Evolutionary conservation across 2,329 filamentous ascomycete species (phyloP).

Genomic region (Colletotrichum phormii): DNA sequence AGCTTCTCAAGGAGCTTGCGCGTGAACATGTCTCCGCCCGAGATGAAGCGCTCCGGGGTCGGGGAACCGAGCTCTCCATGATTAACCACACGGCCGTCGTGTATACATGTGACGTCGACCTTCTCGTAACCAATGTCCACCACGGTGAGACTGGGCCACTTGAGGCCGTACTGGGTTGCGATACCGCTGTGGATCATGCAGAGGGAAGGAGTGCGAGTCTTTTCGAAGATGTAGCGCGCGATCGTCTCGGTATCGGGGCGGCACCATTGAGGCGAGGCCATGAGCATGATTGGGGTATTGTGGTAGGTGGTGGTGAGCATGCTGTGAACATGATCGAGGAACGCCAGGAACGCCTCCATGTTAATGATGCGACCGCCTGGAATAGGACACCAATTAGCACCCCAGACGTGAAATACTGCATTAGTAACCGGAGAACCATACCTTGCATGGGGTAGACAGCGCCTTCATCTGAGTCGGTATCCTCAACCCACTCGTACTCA

Average conservation of each 20-base stretch:
- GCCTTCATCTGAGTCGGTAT: constrained; percentile 86
- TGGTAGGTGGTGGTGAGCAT: constrained; percentile 92
- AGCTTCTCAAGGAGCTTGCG: constrained; percentile 77
- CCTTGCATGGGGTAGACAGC: constrained; percentile 87
- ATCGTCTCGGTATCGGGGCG: constrained; percentile 87
- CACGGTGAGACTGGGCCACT: constrained; percentile 81
- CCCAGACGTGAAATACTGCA: not conserved
- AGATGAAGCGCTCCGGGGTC: constrained; percentile 63
- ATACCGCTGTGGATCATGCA: constrained; percentile 90
- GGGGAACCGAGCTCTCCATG: constrained; percentile 71
- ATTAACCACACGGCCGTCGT: constrained; percentile 81
- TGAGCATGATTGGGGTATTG: constrained; percentile 93
- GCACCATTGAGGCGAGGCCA: constrained; percentile 91
- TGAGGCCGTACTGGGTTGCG: constrained; percentile 87
- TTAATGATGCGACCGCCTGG: constrained; percentile 84
- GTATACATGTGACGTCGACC: constrained; percentile 90
- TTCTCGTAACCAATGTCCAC: constrained; percentile 94
- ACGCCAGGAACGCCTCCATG: constrained; percentile 93
- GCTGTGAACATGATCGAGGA: constrained; percentile 92
- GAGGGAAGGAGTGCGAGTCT: constrained; percentile 93
- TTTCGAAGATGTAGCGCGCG: constrained; percentile 96
- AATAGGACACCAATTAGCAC: constrained; percentile 30
- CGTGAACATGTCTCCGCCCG: constrained; percentile 91
- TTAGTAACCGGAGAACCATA: constrained; percentile 44
- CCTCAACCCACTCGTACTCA: constrained; percentile 83